Conservation (phyloP, 306 rosid genomes). For the Echinosophora koreensis region DNA sequence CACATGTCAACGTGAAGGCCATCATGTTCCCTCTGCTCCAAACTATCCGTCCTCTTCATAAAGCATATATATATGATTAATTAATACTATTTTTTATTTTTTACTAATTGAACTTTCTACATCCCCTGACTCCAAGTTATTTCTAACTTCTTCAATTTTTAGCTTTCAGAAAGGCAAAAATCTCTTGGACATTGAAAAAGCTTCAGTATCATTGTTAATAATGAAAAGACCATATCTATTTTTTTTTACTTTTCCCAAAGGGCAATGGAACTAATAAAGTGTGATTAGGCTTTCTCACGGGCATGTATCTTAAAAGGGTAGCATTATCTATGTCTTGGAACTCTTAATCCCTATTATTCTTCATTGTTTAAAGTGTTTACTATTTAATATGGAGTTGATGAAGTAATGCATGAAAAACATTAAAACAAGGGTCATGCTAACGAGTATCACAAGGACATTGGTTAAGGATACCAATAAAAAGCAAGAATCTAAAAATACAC, state of each 20-base stretch:
- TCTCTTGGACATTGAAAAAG: constrained; percentile 53
- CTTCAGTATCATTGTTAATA: constrained; percentile 15
- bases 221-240: constrained; percentile 14
- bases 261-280: constrained; percentile 37
- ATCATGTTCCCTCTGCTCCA: constrained; percentile 84
- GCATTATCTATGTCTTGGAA: constrained; percentile 52
- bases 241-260: constrained; percentile 36
- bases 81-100: not conserved
- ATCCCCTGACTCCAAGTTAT: constrained; percentile 44
- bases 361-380: not conserved
- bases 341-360: constrained; percentile 43
- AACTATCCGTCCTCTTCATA: constrained; percentile 60
- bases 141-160: constrained; percentile 42
- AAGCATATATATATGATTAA: constrained; percentile 48
- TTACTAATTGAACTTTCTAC: constrained; percentile 43
- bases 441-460: no score
- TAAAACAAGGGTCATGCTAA: no score
- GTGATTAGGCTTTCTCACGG: constrained; percentile 42
- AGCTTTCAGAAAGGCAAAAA: constrained; percentile 51
- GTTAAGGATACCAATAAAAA: no score
- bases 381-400: constrained; percentile 7
- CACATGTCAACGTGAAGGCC: constrained; percentile 67
- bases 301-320: constrained; percentile 45
- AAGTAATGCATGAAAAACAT: constrained; percentile 6
- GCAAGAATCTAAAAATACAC: no score